Conservation (phyloP, 2,329 filamentous ascomycete genomes). For the Thelonectria rubi region DNA sequence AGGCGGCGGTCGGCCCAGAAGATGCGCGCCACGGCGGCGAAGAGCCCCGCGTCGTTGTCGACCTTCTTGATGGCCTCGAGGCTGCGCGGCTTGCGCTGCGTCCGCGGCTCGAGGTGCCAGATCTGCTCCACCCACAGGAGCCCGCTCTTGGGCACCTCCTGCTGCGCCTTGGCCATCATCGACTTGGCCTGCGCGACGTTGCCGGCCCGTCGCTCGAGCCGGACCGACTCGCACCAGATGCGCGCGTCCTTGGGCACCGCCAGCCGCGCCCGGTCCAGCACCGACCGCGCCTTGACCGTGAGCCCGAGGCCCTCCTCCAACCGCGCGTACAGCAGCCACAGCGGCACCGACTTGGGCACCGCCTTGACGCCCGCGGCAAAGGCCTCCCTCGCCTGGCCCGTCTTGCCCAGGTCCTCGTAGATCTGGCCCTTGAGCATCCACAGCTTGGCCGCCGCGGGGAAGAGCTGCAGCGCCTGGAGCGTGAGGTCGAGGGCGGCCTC, state of each 20-base stretch:
- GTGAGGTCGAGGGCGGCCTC: constrained; percentile 88
- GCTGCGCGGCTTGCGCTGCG: constrained; percentile 89
- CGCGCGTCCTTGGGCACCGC: constrained; percentile 85
- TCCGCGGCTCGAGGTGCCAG: constrained; percentile 90
- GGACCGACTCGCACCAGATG: constrained; percentile 93
- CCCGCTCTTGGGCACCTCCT: constrained; percentile 88
- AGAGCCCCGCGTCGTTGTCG: constrained; percentile 88
- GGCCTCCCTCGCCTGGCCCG: constrained; percentile 87
- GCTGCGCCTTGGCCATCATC: constrained; percentile 91
- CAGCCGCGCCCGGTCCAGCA: constrained; percentile 89
- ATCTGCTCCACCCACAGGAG: constrained; percentile 94
- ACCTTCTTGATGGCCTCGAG: constrained; percentile 97
- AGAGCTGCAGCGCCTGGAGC: constrained; percentile 85
- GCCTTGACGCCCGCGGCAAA: constrained; percentile 89
- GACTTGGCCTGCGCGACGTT: constrained; percentile 86
- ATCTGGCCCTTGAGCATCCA: constrained; percentile 99
- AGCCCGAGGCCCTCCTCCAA: constrained; percentile 87
- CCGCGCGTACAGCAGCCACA: constrained; percentile 90
- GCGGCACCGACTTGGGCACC: constrained; percentile 81
- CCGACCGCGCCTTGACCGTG: constrained; percentile 89
- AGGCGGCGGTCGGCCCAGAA: constrained; percentile 95
- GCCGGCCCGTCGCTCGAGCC: constrained; percentile 87
- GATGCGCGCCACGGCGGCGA: constrained; percentile 91
- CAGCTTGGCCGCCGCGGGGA: constrained; percentile 85
- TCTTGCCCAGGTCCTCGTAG: constrained; percentile 83